These are phyloP conservation scores for Candida orba DNA, from an alignment of 805 yeast genomes.

Conservation along the genomic window DNA sequence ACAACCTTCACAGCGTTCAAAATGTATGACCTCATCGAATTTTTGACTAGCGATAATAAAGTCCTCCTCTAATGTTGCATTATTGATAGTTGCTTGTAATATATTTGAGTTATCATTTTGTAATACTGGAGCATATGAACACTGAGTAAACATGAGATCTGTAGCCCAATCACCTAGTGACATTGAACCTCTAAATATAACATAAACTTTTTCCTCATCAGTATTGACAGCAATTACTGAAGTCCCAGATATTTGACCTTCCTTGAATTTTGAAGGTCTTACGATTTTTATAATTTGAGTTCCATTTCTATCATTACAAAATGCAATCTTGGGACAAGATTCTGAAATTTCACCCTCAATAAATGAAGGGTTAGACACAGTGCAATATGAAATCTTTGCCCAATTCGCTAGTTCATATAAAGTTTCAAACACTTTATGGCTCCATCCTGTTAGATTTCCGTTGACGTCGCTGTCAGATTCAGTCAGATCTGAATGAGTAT, in stretches of 20 bases:
- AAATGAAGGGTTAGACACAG: constrained; percentile 4
- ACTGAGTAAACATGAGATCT: constrained; percentile 45
- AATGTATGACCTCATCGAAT: neutral
- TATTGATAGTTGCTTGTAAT: neutral
- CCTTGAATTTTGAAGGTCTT: constrained; percentile 8
- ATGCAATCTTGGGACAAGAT: constrained; percentile 7
- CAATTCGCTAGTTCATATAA: constrained; percentile 4
- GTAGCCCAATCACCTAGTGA: constrained; percentile 54
- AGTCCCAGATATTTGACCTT: constrained; percentile 41
- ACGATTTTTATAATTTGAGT: constrained; percentile 6
- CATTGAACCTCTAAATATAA: constrained; percentile 60
- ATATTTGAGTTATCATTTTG: neutral
- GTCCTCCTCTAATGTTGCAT: neutral
- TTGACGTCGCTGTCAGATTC: neutral
- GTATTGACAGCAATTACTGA: constrained; percentile 50
- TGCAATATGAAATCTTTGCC: constrained; percentile 8
- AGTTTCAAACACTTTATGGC: constrained; percentile 1
- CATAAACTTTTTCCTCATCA: constrained; percentile 32
- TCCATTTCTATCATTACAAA: constrained; percentile 6
- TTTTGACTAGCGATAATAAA: too few relatives aligned
- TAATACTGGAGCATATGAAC: constrained; percentile 38
- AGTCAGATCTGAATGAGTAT: neutral
- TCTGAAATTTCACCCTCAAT: constrained; percentile 2
- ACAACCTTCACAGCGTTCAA: constrained; percentile 40
- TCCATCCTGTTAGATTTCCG: neutral